Conservation (phyloP, 225 moss, liverwort and hornwort species). For the Marchantia polymorpha region DNA sequence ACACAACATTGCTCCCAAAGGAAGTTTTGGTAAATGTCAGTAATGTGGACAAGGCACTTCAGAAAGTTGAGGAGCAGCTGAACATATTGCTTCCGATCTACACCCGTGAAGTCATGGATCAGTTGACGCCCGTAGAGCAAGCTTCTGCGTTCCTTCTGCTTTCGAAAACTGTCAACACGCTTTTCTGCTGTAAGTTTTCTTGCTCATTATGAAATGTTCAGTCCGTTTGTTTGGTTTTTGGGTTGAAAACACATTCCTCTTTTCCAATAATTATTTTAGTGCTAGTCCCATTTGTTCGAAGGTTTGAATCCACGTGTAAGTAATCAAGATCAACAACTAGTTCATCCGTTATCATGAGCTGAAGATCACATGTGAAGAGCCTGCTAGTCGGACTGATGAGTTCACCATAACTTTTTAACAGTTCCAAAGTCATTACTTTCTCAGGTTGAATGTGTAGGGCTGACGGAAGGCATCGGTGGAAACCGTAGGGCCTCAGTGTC, state of each 20-base stretch:
- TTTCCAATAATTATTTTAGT: background rate
- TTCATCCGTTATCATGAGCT: background rate
- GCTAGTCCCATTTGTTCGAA: background rate
- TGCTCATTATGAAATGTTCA: background rate
- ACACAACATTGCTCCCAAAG: conserved; percentile 53
- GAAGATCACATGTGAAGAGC: background rate
- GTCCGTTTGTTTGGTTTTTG: background rate
- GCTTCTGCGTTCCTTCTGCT: conserved; percentile 60
- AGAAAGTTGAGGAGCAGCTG: conserved; percentile 55
- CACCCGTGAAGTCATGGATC: conserved; percentile 40
- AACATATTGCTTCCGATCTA: conserved; percentile 44
- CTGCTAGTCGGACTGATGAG: background rate
- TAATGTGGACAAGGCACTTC: conserved; percentile 55
- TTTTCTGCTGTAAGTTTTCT: conserved; percentile 62
- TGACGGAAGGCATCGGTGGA: background rate
- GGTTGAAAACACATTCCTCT: background rate
- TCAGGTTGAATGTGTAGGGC: background rate
- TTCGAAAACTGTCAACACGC: conserved; percentile 66
- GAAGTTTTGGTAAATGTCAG: conserved; percentile 51
- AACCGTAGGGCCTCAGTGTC: background rate
- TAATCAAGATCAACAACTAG: background rate
- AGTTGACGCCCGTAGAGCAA: conserved; percentile 60
- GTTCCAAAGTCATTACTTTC: background rate
- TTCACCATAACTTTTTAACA: background rate
- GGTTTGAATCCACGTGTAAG: background rate